Base-by-base conservation (phyloP, 805 yeast genomes). In the Candida insectorum region DNA sequence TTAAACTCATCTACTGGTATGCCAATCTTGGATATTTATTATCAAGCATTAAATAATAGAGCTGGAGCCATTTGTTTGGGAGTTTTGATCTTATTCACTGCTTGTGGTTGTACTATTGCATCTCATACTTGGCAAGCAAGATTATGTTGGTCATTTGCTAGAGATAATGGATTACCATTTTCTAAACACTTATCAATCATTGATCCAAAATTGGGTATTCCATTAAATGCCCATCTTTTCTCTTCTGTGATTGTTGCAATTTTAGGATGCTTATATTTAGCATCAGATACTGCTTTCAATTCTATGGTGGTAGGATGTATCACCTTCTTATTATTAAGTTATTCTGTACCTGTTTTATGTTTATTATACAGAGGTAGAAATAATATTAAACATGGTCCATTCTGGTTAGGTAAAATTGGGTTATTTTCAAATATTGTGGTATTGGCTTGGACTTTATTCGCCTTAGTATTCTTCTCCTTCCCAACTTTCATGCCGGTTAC, bases 51-150 rank as follows among this genome's bases (percentile, higher is more conserved):
- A 16, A 51, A 56, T 5, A 70, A 64, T 44, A 71, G 60, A 40
- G 73, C 69, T 5, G 82, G 82, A 25, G 82, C 85, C 4, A 51
- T 73, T 14, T 65, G 65, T 21, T 57, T 81, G 39, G 75, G 71
- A 33, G 48, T 64, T 7, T 52, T 77, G 43, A 60, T 79, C 30
- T 58, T 77, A 28, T 42, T 70, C 9, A 72, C 82, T 6, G 81
- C 81, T 12, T 48, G 72, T 36, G 77, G 79, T 31, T 75, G 83
- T 55, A 73, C 71, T 43, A 70, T 77, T 46, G 71, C 81, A 6
- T 71, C 77, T 12, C 79, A 76, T 43, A 77, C 85, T 8, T 79
- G 85, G 83, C 81, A 76, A 49, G 77, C 82, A 16, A 65, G 87
- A 45, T 62, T 78, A 31, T 64, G 79, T 41, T 81, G 85, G 83